Evolutionary conservation across 495 filamentous ascomycete genomes (phyloP), one percentile per base, ranked within the genome.

Genomic region (Lentithecium fluviatile): DNA sequence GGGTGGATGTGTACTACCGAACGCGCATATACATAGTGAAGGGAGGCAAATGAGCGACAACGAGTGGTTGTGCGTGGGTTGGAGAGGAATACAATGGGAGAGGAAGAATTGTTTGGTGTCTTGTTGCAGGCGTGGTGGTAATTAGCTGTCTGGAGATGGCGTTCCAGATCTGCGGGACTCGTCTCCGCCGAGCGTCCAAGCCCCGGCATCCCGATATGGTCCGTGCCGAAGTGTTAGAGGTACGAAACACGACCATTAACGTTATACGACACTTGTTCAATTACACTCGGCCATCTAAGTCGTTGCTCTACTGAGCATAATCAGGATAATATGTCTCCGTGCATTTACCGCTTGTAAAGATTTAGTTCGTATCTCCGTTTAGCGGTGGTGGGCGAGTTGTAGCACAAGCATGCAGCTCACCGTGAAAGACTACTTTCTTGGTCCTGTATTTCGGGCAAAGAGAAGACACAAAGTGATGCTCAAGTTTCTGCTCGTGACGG

Each of bases 1-100:
- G 26, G 37, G 51, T 46, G 36, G 32, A 29, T 46, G 8, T 25
- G 21, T 34, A 37, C 60, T 68, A 68, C 43, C 60, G 65, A 13
- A 43, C 24, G 45, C 56, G 38, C 60, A 59, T 61, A 54, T 58
- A 59, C 54, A 63, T 66, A 25, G 58, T 62, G 58, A 56, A 53
- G 36, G n/a, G 32, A 36, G 21, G 50, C 40, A 25, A 42, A 56
- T 36, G 47, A 51, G 47, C 42, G 34, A 25, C 25, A 43, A 32
- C 10, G 10, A 32, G 10, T 3, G 10, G 3, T 32, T 32, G 29
- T 3, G 10, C 3, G 29, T 32, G 10, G 29, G 4, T 32, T 10
- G 29, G 29, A 10, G 12, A 15, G 61, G 12, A 10, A 24, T 6
- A 11, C n/a, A 36, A 42, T 2, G 37, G n/a, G 37, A 17, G 29